These are phyloP conservation scores for Blumeria hordei DNA, from an alignment of 2,329 filamentous ascomycete genomes.

Conservation along the genomic window DNA sequence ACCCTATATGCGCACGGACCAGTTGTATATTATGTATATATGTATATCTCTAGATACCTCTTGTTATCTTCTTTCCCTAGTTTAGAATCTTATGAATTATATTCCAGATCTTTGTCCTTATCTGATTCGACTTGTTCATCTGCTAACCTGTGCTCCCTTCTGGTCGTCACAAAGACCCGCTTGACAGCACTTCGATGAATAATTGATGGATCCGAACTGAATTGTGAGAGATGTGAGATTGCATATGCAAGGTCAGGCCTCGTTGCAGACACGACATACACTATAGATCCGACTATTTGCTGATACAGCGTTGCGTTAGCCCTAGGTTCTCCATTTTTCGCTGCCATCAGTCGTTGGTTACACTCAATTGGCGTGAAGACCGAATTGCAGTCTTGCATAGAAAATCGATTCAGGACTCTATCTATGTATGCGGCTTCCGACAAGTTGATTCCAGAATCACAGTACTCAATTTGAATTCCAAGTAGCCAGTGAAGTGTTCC, in stretches of 20 bases:
- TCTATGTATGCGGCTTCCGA: not conserved
- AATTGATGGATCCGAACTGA: not conserved
- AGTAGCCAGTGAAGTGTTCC: not conserved
- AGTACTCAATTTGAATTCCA: slow-evolving; percentile 1
- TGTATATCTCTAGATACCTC: no score
- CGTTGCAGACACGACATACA: not conserved
- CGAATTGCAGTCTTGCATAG: not conserved
- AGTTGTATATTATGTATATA: no score
- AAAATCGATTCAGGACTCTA: not conserved
- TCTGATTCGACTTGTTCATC: no score
- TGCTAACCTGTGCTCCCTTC: no score
- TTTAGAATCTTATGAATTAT: no score
- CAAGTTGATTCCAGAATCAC: not conserved
- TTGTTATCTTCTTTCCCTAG: no score
- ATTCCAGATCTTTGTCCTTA: no score
- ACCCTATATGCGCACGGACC: no score
- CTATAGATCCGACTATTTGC: not conserved
- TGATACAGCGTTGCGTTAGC: not conserved
- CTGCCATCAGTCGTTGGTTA: not conserved
- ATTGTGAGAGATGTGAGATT: not conserved
- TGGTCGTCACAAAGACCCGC: no score
- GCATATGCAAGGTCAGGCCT: not conserved
- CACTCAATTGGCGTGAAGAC: not conserved
- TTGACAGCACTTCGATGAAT: not conserved
- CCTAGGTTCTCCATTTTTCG: not conserved